phyloP scores from a whole-genome alignment of 2,329 filamentous ascomycete genomes.

The Pseudocercospora fijiensis region DNA sequence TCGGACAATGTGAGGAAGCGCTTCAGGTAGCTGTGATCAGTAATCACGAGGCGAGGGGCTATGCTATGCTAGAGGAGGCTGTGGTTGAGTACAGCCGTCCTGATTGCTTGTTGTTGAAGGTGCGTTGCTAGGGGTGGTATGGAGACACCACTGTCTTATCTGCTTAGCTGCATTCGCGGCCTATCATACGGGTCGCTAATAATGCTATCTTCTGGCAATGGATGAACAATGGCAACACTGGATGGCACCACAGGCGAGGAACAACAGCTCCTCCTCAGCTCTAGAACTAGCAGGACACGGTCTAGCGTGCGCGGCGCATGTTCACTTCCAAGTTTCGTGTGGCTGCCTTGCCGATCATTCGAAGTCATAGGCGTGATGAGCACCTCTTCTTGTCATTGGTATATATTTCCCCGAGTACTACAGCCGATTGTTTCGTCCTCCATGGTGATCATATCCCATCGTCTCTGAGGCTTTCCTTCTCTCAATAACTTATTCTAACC shows the following conservation, averaged over 20 bases:
- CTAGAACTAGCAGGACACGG: neutral
- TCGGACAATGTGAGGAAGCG: neutral
- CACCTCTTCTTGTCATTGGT: neutral
- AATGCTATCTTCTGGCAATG: neutral
- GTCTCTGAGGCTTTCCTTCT: too few species aligned
- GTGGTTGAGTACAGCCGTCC: conserved; percentile 26
- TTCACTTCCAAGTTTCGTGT: neutral
- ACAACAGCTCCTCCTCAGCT: neutral
- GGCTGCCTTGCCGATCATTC: neutral
- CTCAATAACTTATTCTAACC: too few species aligned
- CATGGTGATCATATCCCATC: neutral
- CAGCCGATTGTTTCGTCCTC: neutral
- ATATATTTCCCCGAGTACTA: neutral
- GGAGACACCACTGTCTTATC: conserved; percentile 14
- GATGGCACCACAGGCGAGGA: neutral
- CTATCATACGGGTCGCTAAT: neutral
- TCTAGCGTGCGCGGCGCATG: conserved; percentile 1
- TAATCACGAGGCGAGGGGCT: neutral
- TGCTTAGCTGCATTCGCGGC: neutral
- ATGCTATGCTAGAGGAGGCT: neutral
- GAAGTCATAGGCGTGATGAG: neutral
- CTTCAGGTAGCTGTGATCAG: neutral
- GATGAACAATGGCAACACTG: conserved; percentile 1
- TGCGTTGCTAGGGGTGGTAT: neutral
- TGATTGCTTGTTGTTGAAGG: conserved; percentile 16